Evolutionary conservation across 2,329 filamentous ascomycete species (phyloP).

Genomic region (Ophiostoma ulmi): DNA sequence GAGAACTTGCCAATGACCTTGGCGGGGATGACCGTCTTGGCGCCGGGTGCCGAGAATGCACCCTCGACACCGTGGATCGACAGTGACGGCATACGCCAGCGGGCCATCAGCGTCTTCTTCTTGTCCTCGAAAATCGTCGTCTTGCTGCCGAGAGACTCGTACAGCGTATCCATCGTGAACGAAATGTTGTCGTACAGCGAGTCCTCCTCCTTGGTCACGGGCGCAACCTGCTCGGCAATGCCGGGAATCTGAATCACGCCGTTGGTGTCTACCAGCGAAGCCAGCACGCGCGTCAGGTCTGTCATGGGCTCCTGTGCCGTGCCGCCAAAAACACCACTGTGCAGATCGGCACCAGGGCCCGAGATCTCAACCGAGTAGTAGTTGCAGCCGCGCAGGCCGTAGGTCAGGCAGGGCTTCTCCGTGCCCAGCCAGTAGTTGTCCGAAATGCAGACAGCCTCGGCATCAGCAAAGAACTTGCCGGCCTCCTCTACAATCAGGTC

Average conservation of each 20-base stretch:
- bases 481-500: constrained; percentile 89
- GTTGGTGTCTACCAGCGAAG: constrained; percentile 76
- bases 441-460: constrained; percentile 94
- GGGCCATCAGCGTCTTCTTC: constrained; percentile 87
- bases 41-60: constrained; percentile 85
- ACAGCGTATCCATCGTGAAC: constrained; percentile 93
- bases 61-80: constrained; percentile 94
- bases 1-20: constrained; percentile 98
- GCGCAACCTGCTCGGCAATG: constrained; percentile 86
- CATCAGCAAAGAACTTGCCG: constrained; percentile 90
- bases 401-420: constrained; percentile 96
- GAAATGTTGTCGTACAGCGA: constrained; percentile 82
- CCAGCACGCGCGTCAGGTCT: constrained; percentile 78
- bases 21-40: constrained; percentile 97
- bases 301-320: constrained; percentile 98
- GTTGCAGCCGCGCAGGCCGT: constrained; percentile 93
- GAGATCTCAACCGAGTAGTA: constrained; percentile 93
- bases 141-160: constrained; percentile 83
- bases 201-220: constrained; percentile 80
- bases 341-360: constrained; percentile 86
- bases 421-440: constrained; percentile 99
- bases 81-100: constrained; percentile 91
- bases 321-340: constrained; percentile 95
- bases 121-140: constrained; percentile 85
- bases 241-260: constrained; percentile 95